Evolutionary conservation across 768 basidiomycete species (phyloP).

Genomic region (Suillus luteus): DNA sequence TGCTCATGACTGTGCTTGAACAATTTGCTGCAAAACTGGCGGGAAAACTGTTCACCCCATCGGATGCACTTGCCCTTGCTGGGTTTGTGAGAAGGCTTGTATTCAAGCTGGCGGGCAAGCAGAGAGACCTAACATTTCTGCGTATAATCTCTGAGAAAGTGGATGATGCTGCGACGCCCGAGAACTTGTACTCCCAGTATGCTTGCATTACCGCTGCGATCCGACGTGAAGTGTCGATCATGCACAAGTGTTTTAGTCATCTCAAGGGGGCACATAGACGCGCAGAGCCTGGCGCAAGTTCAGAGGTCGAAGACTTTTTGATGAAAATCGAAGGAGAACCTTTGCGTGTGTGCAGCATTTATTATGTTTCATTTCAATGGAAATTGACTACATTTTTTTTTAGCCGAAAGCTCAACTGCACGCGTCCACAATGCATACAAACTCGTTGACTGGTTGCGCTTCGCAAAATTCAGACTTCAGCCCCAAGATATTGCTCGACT

Average conservation of each 20-base stretch:
- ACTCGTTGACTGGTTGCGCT: conserved; percentile 65
- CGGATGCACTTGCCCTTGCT: conserved; percentile 63
- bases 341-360: conserved; percentile 44
- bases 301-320: conserved; percentile 48
- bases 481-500: conserved; percentile 44
- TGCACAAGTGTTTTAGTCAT: conserved; percentile 39
- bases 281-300: conserved; percentile 16
- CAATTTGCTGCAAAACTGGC: conserved; percentile 70
- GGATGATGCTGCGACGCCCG: conserved; percentile 32
- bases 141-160: conserved; percentile 39
- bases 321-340: conserved; percentile 41
- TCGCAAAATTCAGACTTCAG: conserved; percentile 40
- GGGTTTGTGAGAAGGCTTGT: conserved; percentile 67
- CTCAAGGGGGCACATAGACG: conserved; percentile 20
- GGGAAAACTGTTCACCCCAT: conserved; percentile 53
- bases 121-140: conserved; percentile 45
- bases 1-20: conserved; percentile 80
- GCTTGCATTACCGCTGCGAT: conserved; percentile 43
- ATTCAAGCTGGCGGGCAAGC: conserved; percentile 57
- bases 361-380: background rate
- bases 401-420: conserved; percentile 41
- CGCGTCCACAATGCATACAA: conserved; percentile 49
- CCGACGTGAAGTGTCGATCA: conserved; percentile 45
- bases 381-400: conserved; percentile 3
- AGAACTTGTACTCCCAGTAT: conserved; percentile 36